phyloP scores from a whole-genome alignment of 2,329 filamentous ascomycete genomes.

The Monilinia fructigena region DNA sequence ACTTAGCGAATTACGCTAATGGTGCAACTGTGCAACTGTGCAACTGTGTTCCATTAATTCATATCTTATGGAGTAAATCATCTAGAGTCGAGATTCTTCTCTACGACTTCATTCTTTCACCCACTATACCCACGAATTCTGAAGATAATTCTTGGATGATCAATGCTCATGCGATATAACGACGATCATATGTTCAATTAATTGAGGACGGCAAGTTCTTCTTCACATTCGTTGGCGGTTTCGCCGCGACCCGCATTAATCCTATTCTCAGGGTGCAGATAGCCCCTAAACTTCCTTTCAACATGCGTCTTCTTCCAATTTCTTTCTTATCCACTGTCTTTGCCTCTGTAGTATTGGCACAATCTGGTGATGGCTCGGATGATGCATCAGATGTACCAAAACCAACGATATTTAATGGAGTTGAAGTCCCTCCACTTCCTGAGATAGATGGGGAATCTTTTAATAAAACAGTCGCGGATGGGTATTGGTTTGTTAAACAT shows the following conservation, averaged over 20 bases:
- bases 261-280: constrained; percentile 30
- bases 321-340: constrained; percentile 35
- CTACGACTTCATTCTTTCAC: constrained; percentile 20
- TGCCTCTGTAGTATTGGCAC: constrained; percentile 30
- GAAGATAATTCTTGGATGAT: constrained; percentile 3
- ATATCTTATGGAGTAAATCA: constrained; percentile 12
- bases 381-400: constrained; percentile 31
- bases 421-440: constrained; percentile 51
- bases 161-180: not conserved
- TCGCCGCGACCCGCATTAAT: constrained; percentile 28
- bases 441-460: constrained; percentile 50
- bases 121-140: not conserved
- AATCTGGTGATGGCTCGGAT: constrained; percentile 32
- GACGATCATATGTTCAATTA: constrained; percentile 1
- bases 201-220: constrained; percentile 4
- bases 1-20: constrained; percentile 19
- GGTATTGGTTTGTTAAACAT: constrained; percentile 42
- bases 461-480: constrained; percentile 35
- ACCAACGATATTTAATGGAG: constrained; percentile 51
- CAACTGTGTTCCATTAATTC: constrained; percentile 21
- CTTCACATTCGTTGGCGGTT: constrained; percentile 29
- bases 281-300: constrained; percentile 27
- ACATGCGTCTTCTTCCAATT: constrained; percentile 38
- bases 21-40: not conserved
- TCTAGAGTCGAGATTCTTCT: constrained; percentile 19